Base-by-base conservation (phyloP, 305 asterid species). In the Fraxinus sp. region DNA sequence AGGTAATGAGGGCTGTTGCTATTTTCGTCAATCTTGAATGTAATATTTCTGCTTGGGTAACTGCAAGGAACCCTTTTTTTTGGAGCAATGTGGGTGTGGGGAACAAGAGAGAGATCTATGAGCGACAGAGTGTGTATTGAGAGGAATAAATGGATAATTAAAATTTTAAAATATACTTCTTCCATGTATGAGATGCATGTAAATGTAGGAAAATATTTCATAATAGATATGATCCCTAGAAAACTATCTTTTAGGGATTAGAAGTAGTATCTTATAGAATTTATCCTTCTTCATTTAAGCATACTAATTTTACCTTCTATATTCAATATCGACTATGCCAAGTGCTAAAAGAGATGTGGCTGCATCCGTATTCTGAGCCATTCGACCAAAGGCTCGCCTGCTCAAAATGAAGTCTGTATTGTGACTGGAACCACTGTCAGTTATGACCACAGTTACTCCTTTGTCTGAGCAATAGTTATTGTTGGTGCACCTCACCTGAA, bases 1-100 rank as follows among this genome's bases (percentile, higher is more conserved):
- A 93, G 84, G 82, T 95, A 95, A 79, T 92, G 78, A 82, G 98
- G 96, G 87, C 90, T 87, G 90, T 91, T 87, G 90, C 98, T 95
- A 88, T 78, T 89, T 55, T 92, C 94, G 4, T 92, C 92, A 30
- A 92, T 95, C 90, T 91, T 90, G 77, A 93, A 84, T 26, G 96
- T 89, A 43, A 91, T 91, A 79, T 93, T 93, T 87, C 84, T 89
- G 88, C 85, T 83, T 5, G 96, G 91, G 79, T 93, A 95, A 92
- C 84, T 93, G 88, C 98, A 95, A 14, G 97, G 81, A 57, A 92
- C 96, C 98, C 97, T 93, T 91, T 74, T 71, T 64, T 32, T 35
- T 35, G 11, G 26, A n/a, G 46, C 22, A n/a, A 66, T 24, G 36
- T 1, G 43, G 46, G 20, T 77, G 18, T 52, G 18, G 74, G 77